phyloP scores from a whole-genome alignment of 2,329 filamentous ascomycete species.

The Allantophomopsis cytisporea region DNA sequence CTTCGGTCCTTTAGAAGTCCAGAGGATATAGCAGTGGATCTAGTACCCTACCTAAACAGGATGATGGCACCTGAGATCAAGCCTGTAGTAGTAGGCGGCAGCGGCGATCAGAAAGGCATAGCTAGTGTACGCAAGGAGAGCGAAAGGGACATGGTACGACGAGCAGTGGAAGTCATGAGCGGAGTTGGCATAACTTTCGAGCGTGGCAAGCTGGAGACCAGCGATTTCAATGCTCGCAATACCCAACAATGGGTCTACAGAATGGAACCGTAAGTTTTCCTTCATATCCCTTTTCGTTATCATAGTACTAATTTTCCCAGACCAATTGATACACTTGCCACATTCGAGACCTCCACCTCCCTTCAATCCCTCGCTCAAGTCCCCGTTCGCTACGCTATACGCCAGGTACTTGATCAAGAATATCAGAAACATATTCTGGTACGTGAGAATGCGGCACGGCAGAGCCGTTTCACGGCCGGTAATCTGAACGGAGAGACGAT shows the following conservation, averaged over 20 bases:
- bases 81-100: constrained; percentile 70
- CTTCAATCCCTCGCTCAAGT: constrained; percentile 39
- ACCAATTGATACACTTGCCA: constrained; percentile 63
- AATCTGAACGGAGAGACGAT: constrained; percentile 20
- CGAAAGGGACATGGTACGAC: constrained; percentile 68
- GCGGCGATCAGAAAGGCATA: constrained; percentile 47
- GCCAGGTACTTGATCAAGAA: constrained; percentile 88
- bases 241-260: constrained; percentile 73
- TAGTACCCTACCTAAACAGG: constrained; percentile 72
- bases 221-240: constrained; percentile 41
- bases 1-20: constrained; percentile 66
- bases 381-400: constrained; percentile 80
- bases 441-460: constrained; percentile 51
- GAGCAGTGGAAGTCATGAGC: constrained; percentile 71
- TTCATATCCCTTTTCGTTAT: not conserved
- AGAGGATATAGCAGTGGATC: constrained; percentile 65
- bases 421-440: constrained; percentile 59
- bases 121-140: constrained; percentile 81
- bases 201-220: constrained; percentile 59
- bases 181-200: constrained; percentile 74
- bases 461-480: constrained; percentile 49
- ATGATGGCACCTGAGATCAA: constrained; percentile 85
- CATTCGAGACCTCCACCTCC: constrained; percentile 55
- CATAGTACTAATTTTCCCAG: constrained; percentile 16
- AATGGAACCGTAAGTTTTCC: constrained; percentile 81